phyloP scores from a whole-genome alignment of 208 protist species.

The Leishmania gerbilli region DNA sequence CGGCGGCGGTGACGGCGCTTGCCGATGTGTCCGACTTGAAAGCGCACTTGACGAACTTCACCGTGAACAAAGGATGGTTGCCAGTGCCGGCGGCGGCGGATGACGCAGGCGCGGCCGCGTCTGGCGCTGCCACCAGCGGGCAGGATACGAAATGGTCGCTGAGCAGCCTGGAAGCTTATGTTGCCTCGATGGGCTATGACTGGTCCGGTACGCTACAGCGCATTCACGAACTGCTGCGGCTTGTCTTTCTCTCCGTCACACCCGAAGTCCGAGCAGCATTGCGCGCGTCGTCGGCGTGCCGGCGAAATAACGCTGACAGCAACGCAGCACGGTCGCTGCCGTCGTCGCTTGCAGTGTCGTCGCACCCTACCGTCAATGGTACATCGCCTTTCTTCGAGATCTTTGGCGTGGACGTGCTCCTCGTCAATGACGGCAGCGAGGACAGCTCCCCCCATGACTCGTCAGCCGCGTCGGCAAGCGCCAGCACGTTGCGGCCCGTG shows the following conservation, averaged over 20 bases:
- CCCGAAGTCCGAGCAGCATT: conserved; percentile 60
- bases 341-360: conserved; percentile 6
- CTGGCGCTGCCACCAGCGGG: conserved; percentile 22
- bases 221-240: conserved; percentile 74
- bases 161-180: conserved; percentile 44
- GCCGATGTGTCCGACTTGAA: conserved; percentile 35
- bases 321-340: neutral
- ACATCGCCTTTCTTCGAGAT: conserved; percentile 77
- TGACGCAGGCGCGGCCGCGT: conserved; percentile 36
- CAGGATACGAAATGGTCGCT: conserved; percentile 66
- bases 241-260: conserved; percentile 66
- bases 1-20: conserved; percentile 5
- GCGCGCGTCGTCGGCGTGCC: conserved; percentile 5
- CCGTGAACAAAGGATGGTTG: conserved; percentile 73
- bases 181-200: conserved; percentile 37
- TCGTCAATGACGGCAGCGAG: conserved; percentile 19
- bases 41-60: conserved; percentile 92
- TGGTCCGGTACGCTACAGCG: conserved; percentile 57
- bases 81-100: conserved; percentile 35
- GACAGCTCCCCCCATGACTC: neutral
- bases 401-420: conserved; percentile 86
- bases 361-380: conserved; percentile 21
- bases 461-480: neutral
- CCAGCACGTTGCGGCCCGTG: conserved; percentile 34
- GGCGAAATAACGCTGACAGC: neutral